Evolutionary conservation across 2,329 filamentous ascomycete genomes (phyloP), one percentile per base, ranked within the genome.

Genomic region (Bipolaris cookei): DNA sequence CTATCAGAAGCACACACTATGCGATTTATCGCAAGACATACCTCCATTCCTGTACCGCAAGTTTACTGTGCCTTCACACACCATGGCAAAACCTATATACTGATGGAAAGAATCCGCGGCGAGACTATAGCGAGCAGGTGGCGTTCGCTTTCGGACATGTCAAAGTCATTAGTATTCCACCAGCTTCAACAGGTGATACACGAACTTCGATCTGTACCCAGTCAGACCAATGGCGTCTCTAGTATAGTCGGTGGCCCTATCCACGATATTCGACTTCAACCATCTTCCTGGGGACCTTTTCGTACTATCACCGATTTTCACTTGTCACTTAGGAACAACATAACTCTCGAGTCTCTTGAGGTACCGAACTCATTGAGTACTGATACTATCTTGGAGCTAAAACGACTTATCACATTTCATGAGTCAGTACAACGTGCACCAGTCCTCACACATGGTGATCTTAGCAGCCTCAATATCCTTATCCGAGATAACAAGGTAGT

Each of bases 401-500:
- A 25, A 25, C 23, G 23, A 25, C 23, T 25, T 25, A 25, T 25
- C 23, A 25, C 3, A 4, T 25, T 25, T 25, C 23, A 25, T 6
- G 23, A 25, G 23, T 25, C 23, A 25, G 23, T 25, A 6, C 23
- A 25, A 25, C 23, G 23, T 25, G 23, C 23, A 25, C 23, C 23
- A 25, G 23, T 25, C 6, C 23, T 61, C 56, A 82, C 82, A 1
- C 82, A 86, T 70, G 78, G 78, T 3, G 83, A 86, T 65, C 71
- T 86, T 6, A 78, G 75, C 57, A 74, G 73, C 20, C 63, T 65
- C 20, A 83, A 83, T 58, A 79, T 83, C 42, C 58, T 83, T 8
- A 66, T 77, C 41, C 66, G 67, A 6, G 77, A 72, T 4, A 76
- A 79, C 50, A 65, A 75, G 4, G 66, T 85, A 28, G 74, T 78